phyloP scores from a whole-genome alignment of 441 rosid genomes.

The Bruguiera hainesii region DNA sequence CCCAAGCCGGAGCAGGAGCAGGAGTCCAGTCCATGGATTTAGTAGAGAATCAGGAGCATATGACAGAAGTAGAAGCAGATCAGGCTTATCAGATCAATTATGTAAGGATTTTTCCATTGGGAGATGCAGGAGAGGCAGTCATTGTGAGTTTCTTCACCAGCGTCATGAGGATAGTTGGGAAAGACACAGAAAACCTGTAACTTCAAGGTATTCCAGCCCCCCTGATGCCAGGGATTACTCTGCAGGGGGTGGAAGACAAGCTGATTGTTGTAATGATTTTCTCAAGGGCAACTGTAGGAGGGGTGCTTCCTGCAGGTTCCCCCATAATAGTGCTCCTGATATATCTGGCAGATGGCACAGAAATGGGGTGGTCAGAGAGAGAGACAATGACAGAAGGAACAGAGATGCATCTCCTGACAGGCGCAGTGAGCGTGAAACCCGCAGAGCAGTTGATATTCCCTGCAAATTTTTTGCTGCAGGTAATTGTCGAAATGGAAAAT shows the following conservation, averaged over 20 bases:
- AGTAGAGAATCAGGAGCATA: constrained; percentile 58
- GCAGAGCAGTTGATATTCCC: constrained; percentile 47
- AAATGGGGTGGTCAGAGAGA: constrained; percentile 43
- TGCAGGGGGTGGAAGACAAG: constrained; percentile 40
- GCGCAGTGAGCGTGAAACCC: constrained; percentile 46
- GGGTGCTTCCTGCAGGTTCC: constrained; percentile 49
- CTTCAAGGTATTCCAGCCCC: constrained; percentile 40
- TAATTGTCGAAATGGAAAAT: constrained; percentile 70
- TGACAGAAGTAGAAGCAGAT: constrained; percentile 60
- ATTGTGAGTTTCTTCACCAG: constrained; percentile 55
- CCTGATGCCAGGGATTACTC: constrained; percentile 49
- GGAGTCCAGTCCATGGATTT: constrained; percentile 64
- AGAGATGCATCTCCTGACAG: constrained; percentile 44
- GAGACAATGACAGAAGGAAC: constrained; percentile 44
- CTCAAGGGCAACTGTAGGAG: constrained; percentile 50
- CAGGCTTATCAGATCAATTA: constrained; percentile 45
- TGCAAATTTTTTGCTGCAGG: constrained; percentile 76
- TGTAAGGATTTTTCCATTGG: constrained; percentile 68
- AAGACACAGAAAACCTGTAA: constrained; percentile 45
- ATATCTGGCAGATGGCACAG: constrained; percentile 31
- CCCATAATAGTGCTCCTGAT: constrained; percentile 45
- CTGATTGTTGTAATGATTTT: constrained; percentile 42
- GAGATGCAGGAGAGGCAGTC: constrained; percentile 74
- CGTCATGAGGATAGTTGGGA: constrained; percentile 55
- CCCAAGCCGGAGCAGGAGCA: constrained; percentile 65